phyloP scores from a whole-genome alignment of 257 asterid genomes.

The Ballota nigra region DNA sequence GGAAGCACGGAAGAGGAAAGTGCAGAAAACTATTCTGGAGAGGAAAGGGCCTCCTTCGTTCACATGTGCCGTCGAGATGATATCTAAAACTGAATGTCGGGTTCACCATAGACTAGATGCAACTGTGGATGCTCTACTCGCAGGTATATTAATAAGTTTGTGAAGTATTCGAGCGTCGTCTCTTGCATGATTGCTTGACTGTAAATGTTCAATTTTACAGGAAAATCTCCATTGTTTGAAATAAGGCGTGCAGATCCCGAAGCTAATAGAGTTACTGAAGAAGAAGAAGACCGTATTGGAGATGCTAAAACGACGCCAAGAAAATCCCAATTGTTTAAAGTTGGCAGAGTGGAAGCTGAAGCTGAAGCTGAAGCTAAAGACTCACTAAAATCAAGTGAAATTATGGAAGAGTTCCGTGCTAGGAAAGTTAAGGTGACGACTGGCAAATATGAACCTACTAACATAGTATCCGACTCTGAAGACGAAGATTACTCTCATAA shows the following conservation, averaged over 20 bases:
- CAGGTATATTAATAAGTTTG: constrained; percentile 50
- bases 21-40: constrained; percentile 96
- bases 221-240: constrained; percentile 83
- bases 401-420: constrained; percentile 29
- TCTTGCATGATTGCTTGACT: constrained; percentile 24
- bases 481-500: constrained; percentile 37
- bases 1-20: constrained; percentile 98
- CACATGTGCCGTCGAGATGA: constrained; percentile 91
- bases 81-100: constrained; percentile 83
- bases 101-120: constrained; percentile 91
- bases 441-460: constrained; percentile 22
- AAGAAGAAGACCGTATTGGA: constrained; percentile 21
- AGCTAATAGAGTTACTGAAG: constrained; percentile 29
- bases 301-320: constrained; percentile 34
- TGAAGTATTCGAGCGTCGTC: not conserved
- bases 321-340: constrained; percentile 55
- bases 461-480: constrained; percentile 36
- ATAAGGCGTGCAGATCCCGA: constrained; percentile 55
- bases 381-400: constrained; percentile 25
- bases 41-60: constrained; percentile 97
- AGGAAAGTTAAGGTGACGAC: constrained; percentile 25
- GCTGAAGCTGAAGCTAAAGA: constrained; percentile 37
- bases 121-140: constrained; percentile 87
- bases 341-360: constrained; percentile 40
- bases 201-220: constrained; percentile 34